These are phyloP conservation scores for Coix lacrymajobi DNA, from an alignment of 176 grass and related monocot species.

Conservation along the genomic window DNA sequence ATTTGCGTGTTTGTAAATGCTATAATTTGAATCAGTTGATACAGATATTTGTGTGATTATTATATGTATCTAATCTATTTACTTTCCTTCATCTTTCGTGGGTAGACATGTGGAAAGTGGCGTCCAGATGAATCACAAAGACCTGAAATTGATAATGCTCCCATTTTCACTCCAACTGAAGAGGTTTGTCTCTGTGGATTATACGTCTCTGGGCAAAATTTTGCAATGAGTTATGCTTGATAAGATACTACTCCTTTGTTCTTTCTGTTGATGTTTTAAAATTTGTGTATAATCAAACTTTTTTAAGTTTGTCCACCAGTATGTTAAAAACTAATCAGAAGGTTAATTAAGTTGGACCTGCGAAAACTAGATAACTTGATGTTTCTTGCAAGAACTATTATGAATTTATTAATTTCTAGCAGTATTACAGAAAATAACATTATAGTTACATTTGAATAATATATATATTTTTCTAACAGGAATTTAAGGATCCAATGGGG, in stretches of 20 bases:
- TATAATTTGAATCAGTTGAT: neutral
- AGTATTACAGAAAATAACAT: neutral
- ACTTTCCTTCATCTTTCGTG: neutral
- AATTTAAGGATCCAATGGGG: constrained; percentile 81
- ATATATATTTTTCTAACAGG: constrained; percentile 44
- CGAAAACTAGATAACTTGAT: neutral
- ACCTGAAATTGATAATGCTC: constrained; percentile 80
- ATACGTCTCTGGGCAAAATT: constrained; percentile 15
- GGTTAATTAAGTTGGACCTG: neutral
- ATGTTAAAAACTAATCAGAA: neutral
- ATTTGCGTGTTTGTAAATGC: neutral
- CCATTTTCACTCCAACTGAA: constrained; percentile 80
- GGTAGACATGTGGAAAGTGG: constrained; percentile 45
- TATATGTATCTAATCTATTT: neutral
- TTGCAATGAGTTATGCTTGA: neutral
- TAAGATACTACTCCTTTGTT: neutral
- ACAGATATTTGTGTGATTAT: neutral
- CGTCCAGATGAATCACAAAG: constrained; percentile 47
- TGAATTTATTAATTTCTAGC: neutral
- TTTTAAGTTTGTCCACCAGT: neutral
- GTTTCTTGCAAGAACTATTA: neutral
- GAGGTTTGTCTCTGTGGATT: constrained; percentile 48
- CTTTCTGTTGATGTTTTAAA: neutral
- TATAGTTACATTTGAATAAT: constrained; percentile 9
- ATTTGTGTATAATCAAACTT: neutral